A percentile compares a stretch with the other conserved stretches of the same genome.
Evolutionary conservation across 306 rosid genomes (phyloP).

Genomic region (Fragaria ananassa): DNA sequence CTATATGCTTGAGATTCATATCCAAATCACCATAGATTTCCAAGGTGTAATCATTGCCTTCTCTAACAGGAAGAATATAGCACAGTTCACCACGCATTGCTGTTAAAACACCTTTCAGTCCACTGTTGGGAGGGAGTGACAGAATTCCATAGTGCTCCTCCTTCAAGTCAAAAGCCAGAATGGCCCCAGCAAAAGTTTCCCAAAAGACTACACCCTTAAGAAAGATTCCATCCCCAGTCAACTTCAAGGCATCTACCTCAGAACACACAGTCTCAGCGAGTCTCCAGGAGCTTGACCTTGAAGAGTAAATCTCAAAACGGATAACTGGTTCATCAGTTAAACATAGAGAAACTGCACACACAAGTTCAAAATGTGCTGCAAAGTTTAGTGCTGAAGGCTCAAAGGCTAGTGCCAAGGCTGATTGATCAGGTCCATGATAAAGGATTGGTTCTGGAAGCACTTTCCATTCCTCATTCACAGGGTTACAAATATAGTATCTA

Average conservation of each 20-base stretch:
- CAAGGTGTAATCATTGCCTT: not conserved
- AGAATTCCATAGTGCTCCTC: conserved; percentile 31
- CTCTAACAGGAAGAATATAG: conserved; percentile 20
- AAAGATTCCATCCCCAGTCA: conserved; percentile 28
- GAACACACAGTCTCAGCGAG: conserved; percentile 17
- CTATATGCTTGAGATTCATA: conserved; percentile 26
- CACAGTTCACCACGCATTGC: conserved; percentile 30
- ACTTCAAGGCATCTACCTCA: conserved; percentile 10
- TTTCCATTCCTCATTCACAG: conserved; percentile 25
- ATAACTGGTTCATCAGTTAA: not conserved
- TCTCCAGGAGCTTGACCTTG: conserved; percentile 39
- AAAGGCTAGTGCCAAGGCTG: conserved; percentile 28
- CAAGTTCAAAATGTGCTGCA: conserved; percentile 27
- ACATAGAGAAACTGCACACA: conserved; percentile 25
- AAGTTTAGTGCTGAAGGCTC: conserved; percentile 30
- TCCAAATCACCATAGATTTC: conserved; percentile 28
- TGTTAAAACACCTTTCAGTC: conserved; percentile 23
- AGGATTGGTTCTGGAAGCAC: conserved; percentile 24
- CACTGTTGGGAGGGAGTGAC: conserved; percentile 20
- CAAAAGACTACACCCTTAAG: conserved; percentile 26
- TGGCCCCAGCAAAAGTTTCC: conserved; percentile 28
- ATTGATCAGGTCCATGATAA: conserved; percentile 19
- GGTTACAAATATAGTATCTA: conserved; percentile 40
- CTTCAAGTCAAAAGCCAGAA: conserved; percentile 32
- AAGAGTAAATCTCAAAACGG: conserved; percentile 43